Percentiles rank a stretch among this genome's conserved stretches.
Conservation (phyloP, 257 asterid species). For the Plantago elongata region DNA sequence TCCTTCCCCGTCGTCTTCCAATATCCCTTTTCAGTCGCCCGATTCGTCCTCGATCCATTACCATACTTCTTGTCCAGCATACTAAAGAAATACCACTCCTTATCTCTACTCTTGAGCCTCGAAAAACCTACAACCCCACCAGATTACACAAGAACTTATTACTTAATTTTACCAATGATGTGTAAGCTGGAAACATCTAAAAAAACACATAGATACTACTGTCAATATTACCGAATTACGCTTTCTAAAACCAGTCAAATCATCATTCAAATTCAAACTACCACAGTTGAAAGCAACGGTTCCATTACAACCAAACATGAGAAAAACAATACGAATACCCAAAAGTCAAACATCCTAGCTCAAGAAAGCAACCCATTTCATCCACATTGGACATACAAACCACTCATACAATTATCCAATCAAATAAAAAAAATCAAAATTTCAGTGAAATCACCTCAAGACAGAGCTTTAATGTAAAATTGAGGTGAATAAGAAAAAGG, state of each 20-base stretch:
- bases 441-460: not conserved
- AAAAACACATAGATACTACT: not conserved
- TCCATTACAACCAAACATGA: too few species aligned
- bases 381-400: too few species aligned
- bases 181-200: not conserved
- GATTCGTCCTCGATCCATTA: slow-evolving; percentile 78
- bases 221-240: not conserved
- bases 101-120: slow-evolving; percentile 66
- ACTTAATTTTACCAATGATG: not conserved
- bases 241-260: too few species aligned
- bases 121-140: slow-evolving; percentile 48
- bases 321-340: too few species aligned
- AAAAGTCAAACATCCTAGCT: too few species aligned
- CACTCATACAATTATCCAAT: too few species aligned
- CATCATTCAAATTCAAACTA: too few species aligned
- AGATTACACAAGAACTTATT: not conserved
- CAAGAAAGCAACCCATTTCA: too few species aligned
- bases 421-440: too few species aligned
- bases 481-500: not conserved
- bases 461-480: not conserved
- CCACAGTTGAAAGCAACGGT: too few species aligned
- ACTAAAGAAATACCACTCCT: slow-evolving; percentile 94
- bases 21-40: slow-evolving; percentile 86
- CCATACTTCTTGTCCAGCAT: slow-evolving; percentile 88
- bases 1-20: slow-evolving; percentile 99